These are phyloP conservation scores for Geranomyces michiganensis DNA, from an alignment of 192 early-diverging fungal genomes.

Conservation along the genomic window DNA sequence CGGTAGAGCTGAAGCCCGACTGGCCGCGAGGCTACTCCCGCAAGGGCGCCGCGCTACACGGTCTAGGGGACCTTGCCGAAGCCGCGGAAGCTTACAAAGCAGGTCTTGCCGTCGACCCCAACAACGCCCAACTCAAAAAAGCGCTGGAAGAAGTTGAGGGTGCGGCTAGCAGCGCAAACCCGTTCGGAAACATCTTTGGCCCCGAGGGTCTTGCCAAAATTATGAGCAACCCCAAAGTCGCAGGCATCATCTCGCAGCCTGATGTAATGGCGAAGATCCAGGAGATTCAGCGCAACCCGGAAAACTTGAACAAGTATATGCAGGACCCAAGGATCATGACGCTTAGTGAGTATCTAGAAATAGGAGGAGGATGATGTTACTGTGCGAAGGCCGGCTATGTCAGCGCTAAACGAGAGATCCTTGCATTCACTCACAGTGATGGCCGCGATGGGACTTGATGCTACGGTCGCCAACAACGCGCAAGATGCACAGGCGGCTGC, in stretches of 20 bases:
- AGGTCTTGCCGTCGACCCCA: conserved; percentile 80
- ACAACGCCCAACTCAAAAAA: conserved; percentile 75
- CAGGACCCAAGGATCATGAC: conserved; percentile 84
- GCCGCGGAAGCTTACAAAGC: conserved; percentile 77
- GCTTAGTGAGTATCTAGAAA: conserved; percentile 39
- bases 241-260: conserved; percentile 72
- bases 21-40: conserved; percentile 93
- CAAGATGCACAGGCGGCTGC: conserved; percentile 41
- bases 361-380: no score
- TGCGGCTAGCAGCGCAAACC: conserved; percentile 51
- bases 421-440: no score
- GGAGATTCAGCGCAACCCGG: conserved; percentile 76
- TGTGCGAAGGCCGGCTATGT: no score
- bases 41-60: conserved; percentile 85
- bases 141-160: conserved; percentile 75
- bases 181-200: conserved; percentile 70
- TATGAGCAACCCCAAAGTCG: conserved; percentile 78
- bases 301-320: conserved; percentile 65
- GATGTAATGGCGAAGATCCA: conserved; percentile 75
- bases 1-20: conserved; percentile 75
- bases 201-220: conserved; percentile 79
- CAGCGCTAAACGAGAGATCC: no score
- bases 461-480: conserved; percentile 51
- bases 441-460: conserved; percentile 73
- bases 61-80: conserved; percentile 66